phyloP scores from a whole-genome alignment of 495 filamentous ascomycete species.

The Penicillium subrubescens region DNA sequence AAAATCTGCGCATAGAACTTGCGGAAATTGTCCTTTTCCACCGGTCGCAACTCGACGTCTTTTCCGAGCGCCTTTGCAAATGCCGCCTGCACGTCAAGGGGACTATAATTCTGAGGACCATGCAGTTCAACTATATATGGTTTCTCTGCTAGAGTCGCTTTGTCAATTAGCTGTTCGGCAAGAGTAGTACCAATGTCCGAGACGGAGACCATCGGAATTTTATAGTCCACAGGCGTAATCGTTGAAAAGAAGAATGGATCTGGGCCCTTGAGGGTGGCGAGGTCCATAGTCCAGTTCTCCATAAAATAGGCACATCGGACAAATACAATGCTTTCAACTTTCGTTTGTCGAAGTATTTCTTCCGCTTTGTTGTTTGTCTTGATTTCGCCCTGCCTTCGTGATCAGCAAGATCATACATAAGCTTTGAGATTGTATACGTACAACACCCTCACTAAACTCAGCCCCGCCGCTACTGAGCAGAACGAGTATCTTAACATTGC shows the following conservation, averaged over 20 bases:
- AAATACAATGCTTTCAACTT: slow-evolving; percentile 6
- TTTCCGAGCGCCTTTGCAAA: neutral
- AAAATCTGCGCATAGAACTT: slow-evolving; percentile 7
- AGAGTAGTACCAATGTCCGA: neutral
- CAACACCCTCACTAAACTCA: slow-evolving; percentile 11
- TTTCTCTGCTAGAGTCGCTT: neutral
- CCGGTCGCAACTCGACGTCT: neutral
- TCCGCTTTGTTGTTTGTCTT: slow-evolving; percentile 5
- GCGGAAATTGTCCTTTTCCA: neutral
- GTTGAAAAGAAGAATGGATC: slow-evolving; percentile 8
- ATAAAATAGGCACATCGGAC: slow-evolving; percentile 4
- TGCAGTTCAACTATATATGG: neutral
- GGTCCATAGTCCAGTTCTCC: slow-evolving; percentile 8
- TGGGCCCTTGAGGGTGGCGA: neutral
- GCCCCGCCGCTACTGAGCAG: slow-evolving; percentile 7
- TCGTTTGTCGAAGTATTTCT: neutral
- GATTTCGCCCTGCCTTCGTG: neutral
- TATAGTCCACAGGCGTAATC: neutral
- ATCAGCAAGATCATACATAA: neutral
- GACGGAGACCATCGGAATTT: slow-evolving; percentile 1
- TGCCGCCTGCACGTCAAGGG: slow-evolving; percentile 1
- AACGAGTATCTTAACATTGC: slow-evolving; percentile 5
- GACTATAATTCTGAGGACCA: neutral
- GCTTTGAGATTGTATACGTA: neutral
- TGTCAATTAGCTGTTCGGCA: neutral